Evolutionary conservation across 768 basidiomycete species (phyloP), one percentile per base, ranked within the genome.

Genomic region (Tricholoma sp.): DNA sequence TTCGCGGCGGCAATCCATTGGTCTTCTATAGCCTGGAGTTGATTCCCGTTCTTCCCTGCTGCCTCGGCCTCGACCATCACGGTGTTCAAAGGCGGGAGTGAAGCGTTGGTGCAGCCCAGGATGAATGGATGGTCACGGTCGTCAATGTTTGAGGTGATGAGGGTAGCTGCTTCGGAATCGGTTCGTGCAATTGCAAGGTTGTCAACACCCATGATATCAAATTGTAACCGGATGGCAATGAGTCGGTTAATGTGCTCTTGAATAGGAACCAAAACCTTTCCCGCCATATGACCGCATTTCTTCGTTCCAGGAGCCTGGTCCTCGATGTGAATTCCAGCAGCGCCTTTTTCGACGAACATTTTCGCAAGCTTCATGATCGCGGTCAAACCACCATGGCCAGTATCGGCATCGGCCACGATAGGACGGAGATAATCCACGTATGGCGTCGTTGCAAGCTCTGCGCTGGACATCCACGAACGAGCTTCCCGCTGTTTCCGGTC

Each of bases 361-460:
- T 99, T 99, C 57, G 97, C 85, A 59, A 99, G 85, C 76, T 98
- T 98, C 93, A 98, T 96, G 59, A 93, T 86, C 15, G 97, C 94
- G n/a, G 95, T 98, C 63, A 98, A 76, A 59, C 96, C 96, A 65
- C 96, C 96, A 68, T 98, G 96, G 5, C 96, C 96, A 20, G 97
- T 98, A 70, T 99, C 97, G 10, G 94, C 97, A 72, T 99, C 97
- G 15, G 97, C 96, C 60, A 99, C 78, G 61, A 99, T 82, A 5
- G 96, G 96, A 20, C 96, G 89, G 60, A 97, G 84, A 70, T 96
- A 96, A 73, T 98, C 95, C 63, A 96, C 74, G 56, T 69, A 69
- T 0, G 89, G 88, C 0, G 87, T 85, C 61, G 80, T 76, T 3
- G 83, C 78, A 55, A 90, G 85, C 67, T 93, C 84, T 28, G 80